Evolutionary conservation across 331 rosid species (phyloP).

Genomic region (Quercus phellos): DNA sequence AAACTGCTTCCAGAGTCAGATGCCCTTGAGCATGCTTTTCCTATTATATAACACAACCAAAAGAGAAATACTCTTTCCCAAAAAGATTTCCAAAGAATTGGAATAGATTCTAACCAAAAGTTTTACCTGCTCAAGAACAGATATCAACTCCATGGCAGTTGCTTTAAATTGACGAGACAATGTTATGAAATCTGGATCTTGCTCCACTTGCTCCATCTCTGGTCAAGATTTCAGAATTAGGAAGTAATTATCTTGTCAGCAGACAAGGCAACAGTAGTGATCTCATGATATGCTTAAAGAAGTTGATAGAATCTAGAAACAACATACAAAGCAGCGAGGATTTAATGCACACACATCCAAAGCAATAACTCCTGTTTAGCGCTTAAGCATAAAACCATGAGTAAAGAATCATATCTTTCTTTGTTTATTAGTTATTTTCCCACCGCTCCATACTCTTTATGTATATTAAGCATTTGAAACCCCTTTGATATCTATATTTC

Average conservation of each 20-base stretch:
- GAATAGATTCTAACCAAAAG: not conserved
- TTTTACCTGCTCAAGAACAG: conserved; percentile 91
- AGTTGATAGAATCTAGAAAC: not conserved
- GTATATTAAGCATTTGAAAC: not conserved
- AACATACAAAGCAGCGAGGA: not conserved
- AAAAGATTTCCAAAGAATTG: conserved; percentile 10
- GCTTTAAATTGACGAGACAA: conserved; percentile 93
- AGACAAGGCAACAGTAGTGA: conserved; percentile 8
- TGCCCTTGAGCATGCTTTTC: not conserved
- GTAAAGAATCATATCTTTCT: not conserved
- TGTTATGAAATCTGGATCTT: conserved; percentile 74
- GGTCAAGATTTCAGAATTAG: conserved; percentile 31
- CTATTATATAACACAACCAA: not conserved
- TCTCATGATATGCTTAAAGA: conserved; percentile 11
- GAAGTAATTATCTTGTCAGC: conserved; percentile 39
- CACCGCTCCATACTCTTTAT: not conserved
- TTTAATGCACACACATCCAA: not conserved
- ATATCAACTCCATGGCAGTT: conserved; percentile 84
- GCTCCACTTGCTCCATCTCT: conserved; percentile 98
- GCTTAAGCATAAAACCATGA: not conserved
- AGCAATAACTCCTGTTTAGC: not conserved
- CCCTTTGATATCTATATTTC: not conserved
- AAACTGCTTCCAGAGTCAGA: not conserved
- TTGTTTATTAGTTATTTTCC: not conserved
- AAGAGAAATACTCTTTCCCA: not conserved